Base-by-base conservation (phyloP, 2,329 filamentous ascomycete species). In the Aspergillus udagawae region DNA sequence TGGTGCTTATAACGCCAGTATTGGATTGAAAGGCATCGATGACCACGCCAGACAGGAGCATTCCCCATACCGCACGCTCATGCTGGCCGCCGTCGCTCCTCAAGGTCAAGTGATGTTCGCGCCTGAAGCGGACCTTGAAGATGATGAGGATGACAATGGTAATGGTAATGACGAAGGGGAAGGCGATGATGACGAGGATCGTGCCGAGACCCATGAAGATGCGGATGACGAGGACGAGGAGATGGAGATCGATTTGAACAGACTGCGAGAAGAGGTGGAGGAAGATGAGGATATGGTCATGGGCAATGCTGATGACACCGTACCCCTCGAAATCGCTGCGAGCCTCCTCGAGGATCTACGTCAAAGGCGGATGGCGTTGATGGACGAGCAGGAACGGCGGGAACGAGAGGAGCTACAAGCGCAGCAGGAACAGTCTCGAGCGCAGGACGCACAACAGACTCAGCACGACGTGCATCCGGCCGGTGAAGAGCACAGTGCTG, bases 11-110 rank as follows among this genome's bases (percentile, higher is more conserved):
- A 93, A 97, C 71, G 88, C 86, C 21, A 83, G 85, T 60, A 87
- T 94, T 60, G 91, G 90, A 14, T 84, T 86, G 69, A 84, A 87
- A 63, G 91, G 91, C 9, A 87, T 96, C 25, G 89, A 94, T 69
- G 91, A 96, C 67, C 90, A 95, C 65, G 86, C 90, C 62, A 78
- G 79, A 49, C 80, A 88, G 47, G 86, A 89, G n/a, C 65, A 65
- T 35, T 60, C 69, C 2, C 67, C 62, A 62, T 75, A 63, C 38
- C 71, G 74, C 7, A 69, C 77, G 53, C 65, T 79, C 59, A 70
- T 77, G 65, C 66, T 76, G 21, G 44, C 44, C 51, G 72, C 67
- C 23, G 66, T 77, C 41, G 72, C 74, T n/a, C 68, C 74, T 12
- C 72, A 75, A 50, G 74, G 80, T 20, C 69, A 75, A 27, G 68